These are phyloP conservation scores for Solanum pennellii DNA, from an alignment of 257 asterid genomes.

Conservation along the genomic window DNA sequence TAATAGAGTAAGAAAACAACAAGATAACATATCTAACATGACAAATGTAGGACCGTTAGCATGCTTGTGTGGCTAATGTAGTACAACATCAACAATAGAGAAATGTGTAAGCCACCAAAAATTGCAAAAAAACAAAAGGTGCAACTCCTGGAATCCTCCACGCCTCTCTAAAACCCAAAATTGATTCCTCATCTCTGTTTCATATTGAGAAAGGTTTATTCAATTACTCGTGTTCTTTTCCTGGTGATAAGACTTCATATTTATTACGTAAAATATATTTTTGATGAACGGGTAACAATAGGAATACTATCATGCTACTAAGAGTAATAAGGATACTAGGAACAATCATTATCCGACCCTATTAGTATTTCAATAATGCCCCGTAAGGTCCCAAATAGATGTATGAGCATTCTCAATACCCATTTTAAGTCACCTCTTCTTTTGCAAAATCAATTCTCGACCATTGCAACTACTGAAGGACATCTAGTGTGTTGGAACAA, in stretches of 20 bases:
- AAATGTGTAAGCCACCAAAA: slow-evolving; percentile 89
- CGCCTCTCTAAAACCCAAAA: slow-evolving; percentile 69
- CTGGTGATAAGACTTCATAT: slow-evolving; percentile 27
- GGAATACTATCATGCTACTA: slow-evolving; percentile 42
- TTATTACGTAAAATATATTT: slow-evolving; percentile 32
- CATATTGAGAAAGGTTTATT: slow-evolving; percentile 26
- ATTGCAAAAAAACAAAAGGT: slow-evolving; percentile 69
- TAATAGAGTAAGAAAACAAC: neutral
- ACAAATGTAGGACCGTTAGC: neutral
- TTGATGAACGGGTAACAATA: slow-evolving; percentile 64
- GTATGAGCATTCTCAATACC: slow-evolving; percentile 97
- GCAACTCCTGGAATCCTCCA: slow-evolving; percentile 91
- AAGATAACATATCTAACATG: neutral
- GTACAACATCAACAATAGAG: slow-evolving; percentile 82
- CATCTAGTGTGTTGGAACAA: slow-evolving; percentile 92
- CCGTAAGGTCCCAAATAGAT: slow-evolving; percentile 76
- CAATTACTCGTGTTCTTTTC: slow-evolving; percentile 39
- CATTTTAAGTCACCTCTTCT: slow-evolving; percentile 86
- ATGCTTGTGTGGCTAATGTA: slow-evolving; percentile 87
- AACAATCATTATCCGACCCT: slow-evolving; percentile 89
- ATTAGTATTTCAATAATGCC: slow-evolving; percentile 63
- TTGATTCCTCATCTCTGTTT: slow-evolving; percentile 17
- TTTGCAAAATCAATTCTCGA: slow-evolving; percentile 94
- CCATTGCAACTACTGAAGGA: slow-evolving; percentile 93
- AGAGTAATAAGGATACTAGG: slow-evolving; percentile 61